Evolutionary conservation across 306 rosid genomes (phyloP), one percentile per base, ranked within the genome.

Genomic region (Trichosanthes cucumerina): DNA sequence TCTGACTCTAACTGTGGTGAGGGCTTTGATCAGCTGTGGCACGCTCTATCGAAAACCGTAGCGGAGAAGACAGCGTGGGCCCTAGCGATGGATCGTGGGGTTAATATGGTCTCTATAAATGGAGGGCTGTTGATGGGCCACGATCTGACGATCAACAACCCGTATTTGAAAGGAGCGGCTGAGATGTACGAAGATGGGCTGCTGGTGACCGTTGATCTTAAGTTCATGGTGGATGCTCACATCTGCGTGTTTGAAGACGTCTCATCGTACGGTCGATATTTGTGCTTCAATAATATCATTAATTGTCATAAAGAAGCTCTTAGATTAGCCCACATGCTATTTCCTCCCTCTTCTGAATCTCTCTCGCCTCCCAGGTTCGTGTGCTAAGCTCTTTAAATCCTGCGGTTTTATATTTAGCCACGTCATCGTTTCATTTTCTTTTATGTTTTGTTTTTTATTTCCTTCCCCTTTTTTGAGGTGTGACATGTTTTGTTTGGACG

Each of bases 141-240:
- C 9, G 82, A 82, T 39, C 71, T 80, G 14, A 80, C 76, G 53
- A 80, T 85, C 41, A 64, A 72, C 0, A 36, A 82, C 38, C 86
- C 86, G 6, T 80, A 80, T 66, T 59, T 82, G 28, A 85, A 85
- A 77, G 88, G 85, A 77, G 75, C 80, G 8, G 86, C 86, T 80
- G 84, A 85, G 88, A 82, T 78, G 88, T 82, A 76, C 6, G 79
- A 82, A 59, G 79, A 82, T 18, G 86, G 86, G 9, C 46, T 85
- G 12, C 12, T 85, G 9, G 88, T 82, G 68, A 82, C 86, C 16
- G 86, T 80, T 14, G 82, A 85, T 74, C 80, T 85, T 28, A 59
- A 77, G n/a, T 38, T 73, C 76, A 7, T 78, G 7, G 86, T 82
- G 24, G 84, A 82, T 36, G 84, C 84, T 4, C 84, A 82, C 78